phyloP scores from a whole-genome alignment of 169 alveolate species.

The Plasmodium chabaudi region DNA sequence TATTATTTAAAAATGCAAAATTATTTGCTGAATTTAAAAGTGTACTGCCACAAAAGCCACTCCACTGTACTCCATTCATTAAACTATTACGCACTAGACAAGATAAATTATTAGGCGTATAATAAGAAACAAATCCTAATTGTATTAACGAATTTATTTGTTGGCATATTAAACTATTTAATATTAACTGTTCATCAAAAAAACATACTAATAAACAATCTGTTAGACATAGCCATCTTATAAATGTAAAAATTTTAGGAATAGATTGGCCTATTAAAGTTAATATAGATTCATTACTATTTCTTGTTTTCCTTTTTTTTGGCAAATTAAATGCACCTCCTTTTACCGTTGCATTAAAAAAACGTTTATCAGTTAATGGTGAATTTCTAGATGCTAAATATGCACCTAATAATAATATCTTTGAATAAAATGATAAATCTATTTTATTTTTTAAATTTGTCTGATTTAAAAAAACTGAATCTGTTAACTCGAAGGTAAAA shows the following conservation, averaged over 20 bases:
- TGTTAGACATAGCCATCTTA: slow-evolving; percentile 76
- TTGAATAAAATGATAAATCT: slow-evolving; percentile 73
- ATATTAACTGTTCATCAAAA: slow-evolving; percentile 55
- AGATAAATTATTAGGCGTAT: slow-evolving; percentile 49
- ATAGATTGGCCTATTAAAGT: slow-evolving; percentile 71
- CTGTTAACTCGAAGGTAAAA: slow-evolving; percentile 72
- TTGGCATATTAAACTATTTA: slow-evolving; percentile 73
- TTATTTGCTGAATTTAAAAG: slow-evolving; percentile 58
- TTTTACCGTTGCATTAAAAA: slow-evolving; percentile 75
- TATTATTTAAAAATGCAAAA: slow-evolving; percentile 39
- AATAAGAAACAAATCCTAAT: slow-evolving; percentile 57
- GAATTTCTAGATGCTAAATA: slow-evolving; percentile 71
- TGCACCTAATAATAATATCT: slow-evolving; percentile 69
- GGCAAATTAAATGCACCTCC: slow-evolving; percentile 76
- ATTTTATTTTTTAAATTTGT: slow-evolving; percentile 74
- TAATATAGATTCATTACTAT: slow-evolving; percentile 73
- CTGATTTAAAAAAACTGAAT: slow-evolving; percentile 73
- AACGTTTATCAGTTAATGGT: slow-evolving; percentile 69
- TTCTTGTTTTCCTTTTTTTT: slow-evolving; percentile 56
- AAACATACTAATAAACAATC: slow-evolving; percentile 75
- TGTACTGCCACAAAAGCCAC: slow-evolving; percentile 76
- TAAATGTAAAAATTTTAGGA: slow-evolving; percentile 76
- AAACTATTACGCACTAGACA: slow-evolving; percentile 69
- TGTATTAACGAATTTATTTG: slow-evolving; percentile 71
- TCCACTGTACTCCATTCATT: slow-evolving; percentile 78